Evolutionary conservation across 805 yeast species (phyloP), one percentile per base, ranked within the genome.

Genomic region (Wickerhamomyces hampshirensis): DNA sequence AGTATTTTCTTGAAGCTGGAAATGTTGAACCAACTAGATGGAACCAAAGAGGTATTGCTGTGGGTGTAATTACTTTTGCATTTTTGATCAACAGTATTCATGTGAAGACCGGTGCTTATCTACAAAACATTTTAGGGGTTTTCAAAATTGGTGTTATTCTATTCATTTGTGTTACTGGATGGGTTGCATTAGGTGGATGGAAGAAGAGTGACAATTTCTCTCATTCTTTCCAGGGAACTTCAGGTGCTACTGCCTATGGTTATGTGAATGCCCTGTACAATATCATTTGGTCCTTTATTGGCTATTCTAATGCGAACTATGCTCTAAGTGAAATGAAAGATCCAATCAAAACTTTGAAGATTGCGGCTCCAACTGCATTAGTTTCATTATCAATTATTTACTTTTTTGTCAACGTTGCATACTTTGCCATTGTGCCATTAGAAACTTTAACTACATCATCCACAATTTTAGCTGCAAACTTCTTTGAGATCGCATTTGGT

Each of bases 261-360:
- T 68, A 79, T 35, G 85, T 80, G 39, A 80, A 78, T 48, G 88
- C 93, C 6, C 67, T 84, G 38, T 84, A 83, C 64, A 83, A 82
- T 52, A 85, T 84, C 38, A 84, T 84, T 53, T 84, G 91, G 91
- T 81, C 91, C 2, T 84, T 77, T 50, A 75, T 83, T 49, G 94
- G 94, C 34, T 84, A 84, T 56, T 80, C 89, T 27, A 84, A 84
- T 54, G 89, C 81, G 35, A 84, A 84, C 61, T 84, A 84, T 51
- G 91, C 93, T 5, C 68, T 84, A 32, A 85, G 88, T 51, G 95
- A 84, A 62, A 76, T 78, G 33, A 79, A 74, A 55, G 72, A 85
- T 57, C 93, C 94, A 2, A 73, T 74, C 31, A 73, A 74, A 50
- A 78, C 84, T 33, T 72, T 83, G 56, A 77, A 65, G 52, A 59